Base-by-base conservation (phyloP, 2,329 filamentous ascomycete genomes). In the Elsinoe necatrix region DNA sequence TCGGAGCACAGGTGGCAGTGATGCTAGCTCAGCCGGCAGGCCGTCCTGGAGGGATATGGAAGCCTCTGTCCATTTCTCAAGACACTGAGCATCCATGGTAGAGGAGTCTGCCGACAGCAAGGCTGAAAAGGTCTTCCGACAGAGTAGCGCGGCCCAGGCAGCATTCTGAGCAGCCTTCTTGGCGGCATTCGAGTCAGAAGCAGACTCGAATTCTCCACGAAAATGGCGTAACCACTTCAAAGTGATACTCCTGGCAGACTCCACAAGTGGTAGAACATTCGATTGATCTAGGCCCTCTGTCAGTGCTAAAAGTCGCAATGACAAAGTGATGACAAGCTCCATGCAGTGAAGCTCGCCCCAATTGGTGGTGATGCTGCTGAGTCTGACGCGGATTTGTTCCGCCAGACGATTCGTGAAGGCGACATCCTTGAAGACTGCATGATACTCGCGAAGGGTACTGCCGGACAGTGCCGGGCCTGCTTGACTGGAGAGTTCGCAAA, bases 261-360 rank as follows among this genome's bases (percentile, higher is more conserved):
- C 45, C 0, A 86, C 63, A 4, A 65, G 61, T 0, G 14, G 14
- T 1, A 65, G 31, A 27, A 50, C 58, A 0, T 20, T 58, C 16
- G 20, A 23, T 20, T 58, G 3, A 16, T 18, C 14, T 0, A 11
- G 9, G 4, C 37, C 45, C 16, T 54, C 7, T 21, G 58, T 62
- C 12, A 68, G 54, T 0, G 61, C 61, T n/a, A 67, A 41, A 0
- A 66, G 16, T 16, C 59, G 21, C 2, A 50, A 31, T 45, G n/a
- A 11, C 0, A 86, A 61, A 0, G 73, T 78, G 4, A 85, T 72
- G 1, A 85, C 55, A 0, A 77, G 72, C 3, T 81, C 76, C 81
- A 87, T 85, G 12, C 75, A 73, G 54, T 79, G 67, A 0, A 69
- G 71, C 59, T 87, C 83, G 0, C 82, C 73, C 78, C 81, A 85